Conservation (phyloP, 2,329 filamentous ascomycete species). For the Beauveria caledonica region DNA sequence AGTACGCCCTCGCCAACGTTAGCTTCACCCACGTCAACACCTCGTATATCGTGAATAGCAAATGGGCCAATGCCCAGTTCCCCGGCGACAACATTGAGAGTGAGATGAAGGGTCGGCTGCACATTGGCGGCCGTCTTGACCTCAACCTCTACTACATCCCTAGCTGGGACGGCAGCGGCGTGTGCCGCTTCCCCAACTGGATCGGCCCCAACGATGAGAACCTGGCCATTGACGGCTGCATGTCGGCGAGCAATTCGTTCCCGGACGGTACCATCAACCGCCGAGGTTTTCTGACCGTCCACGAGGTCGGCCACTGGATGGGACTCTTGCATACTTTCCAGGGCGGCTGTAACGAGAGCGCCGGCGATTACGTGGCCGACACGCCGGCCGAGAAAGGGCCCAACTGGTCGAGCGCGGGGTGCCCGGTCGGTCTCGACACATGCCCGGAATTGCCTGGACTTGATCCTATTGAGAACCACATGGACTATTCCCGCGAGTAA, state of each 20-base stretch:
- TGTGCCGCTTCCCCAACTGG: slow-evolving; percentile 37
- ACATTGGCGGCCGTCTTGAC: slow-evolving; percentile 32
- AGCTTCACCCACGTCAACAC: slow-evolving; percentile 4
- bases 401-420: slow-evolving; percentile 23
- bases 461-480: slow-evolving; percentile 32
- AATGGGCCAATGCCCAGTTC: background rate
- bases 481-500: slow-evolving; percentile 26
- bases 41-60: background rate
- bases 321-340: slow-evolving; percentile 41
- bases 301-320: slow-evolving; percentile 43
- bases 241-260: slow-evolving; percentile 27
- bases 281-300: slow-evolving; percentile 25
- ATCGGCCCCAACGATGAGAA: slow-evolving; percentile 23
- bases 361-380: slow-evolving; percentile 32
- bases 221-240: slow-evolving; percentile 33
- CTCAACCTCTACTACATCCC: slow-evolving; percentile 41
- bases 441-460: slow-evolving; percentile 24
- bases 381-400: slow-evolving; percentile 29
- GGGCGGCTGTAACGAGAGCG: slow-evolving; percentile 28
- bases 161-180: slow-evolving; percentile 29
- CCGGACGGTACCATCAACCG: slow-evolving; percentile 30
- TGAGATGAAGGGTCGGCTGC: slow-evolving; percentile 20
- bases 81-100: background rate
- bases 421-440: slow-evolving; percentile 28
- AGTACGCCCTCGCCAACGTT: background rate